Percentiles rank a stretch among this genome's conserved stretches.
These are phyloP conservation scores for Aspergillus quadricinctus DNA, from an alignment of 2,329 filamentous ascomycete species.

Conservation along the genomic window DNA sequence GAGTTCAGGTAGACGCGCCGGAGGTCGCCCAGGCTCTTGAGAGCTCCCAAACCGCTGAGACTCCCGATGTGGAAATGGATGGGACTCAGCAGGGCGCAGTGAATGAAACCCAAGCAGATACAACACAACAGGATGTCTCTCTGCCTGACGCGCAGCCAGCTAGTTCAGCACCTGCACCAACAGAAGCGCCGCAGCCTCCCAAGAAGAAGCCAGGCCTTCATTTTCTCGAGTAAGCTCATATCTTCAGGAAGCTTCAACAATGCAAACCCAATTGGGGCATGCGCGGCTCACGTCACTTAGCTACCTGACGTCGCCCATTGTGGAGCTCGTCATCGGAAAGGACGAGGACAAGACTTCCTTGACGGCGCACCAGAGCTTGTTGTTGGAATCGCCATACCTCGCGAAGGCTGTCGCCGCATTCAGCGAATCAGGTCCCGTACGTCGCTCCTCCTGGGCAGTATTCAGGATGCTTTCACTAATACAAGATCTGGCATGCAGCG, in stretches of 20 bases:
- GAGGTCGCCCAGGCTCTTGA: slow-evolving; percentile 4
- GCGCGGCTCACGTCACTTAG: slow-evolving; percentile 16
- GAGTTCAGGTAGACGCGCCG: slow-evolving; percentile 12
- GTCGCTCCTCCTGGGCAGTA: slow-evolving; percentile 23
- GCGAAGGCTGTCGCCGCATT: slow-evolving; percentile 59
- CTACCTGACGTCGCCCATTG: slow-evolving; percentile 65
- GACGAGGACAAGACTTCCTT: slow-evolving; percentile 60
- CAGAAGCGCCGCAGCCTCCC: slow-evolving; percentile 10
- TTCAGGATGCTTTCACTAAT: not conserved
- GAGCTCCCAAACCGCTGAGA: slow-evolving; percentile 4
- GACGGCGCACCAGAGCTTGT: slow-evolving; percentile 73
- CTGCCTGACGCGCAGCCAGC: slow-evolving; percentile 18
- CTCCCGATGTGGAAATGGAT: slow-evolving; percentile 25
- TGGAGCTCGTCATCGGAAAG: slow-evolving; percentile 62
- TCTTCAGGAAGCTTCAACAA: not conserved
- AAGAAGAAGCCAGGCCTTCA: slow-evolving; percentile 19
- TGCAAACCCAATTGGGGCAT: not conserved
- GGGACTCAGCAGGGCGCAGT: slow-evolving; percentile 14
- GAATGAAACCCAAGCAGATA: slow-evolving; percentile 13
- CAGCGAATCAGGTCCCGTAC: slow-evolving; percentile 56
- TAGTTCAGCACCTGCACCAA: slow-evolving; percentile 11
- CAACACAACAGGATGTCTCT: slow-evolving; percentile 18
- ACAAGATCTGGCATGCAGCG: slow-evolving; percentile 44
- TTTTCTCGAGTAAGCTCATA: slow-evolving; percentile 29
- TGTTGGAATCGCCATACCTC: slow-evolving; percentile 72